Percentiles rank a stretch among this genome's conserved stretches.
Evolutionary conservation across 805 yeast species (phyloP).

Genomic region (Yamadazyma insecticola): DNA sequence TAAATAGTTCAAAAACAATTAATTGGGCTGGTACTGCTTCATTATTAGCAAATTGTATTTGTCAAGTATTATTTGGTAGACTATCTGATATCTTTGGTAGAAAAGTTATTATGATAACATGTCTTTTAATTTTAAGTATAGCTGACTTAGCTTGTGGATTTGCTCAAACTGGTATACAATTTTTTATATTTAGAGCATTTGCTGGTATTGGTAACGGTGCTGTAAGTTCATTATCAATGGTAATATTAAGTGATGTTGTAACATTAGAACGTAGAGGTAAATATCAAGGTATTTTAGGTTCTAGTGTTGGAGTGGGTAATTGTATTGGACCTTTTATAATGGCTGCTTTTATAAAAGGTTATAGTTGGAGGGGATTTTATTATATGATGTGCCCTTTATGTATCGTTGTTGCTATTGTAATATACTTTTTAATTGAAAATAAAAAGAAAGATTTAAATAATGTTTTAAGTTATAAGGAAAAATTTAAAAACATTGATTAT

Average conservation of each 20-base stretch:
- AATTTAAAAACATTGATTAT: conserved; percentile 47
- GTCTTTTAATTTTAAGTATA: conserved; percentile 34
- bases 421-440: conserved; percentile 32
- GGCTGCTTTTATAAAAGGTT: conserved; percentile 41
- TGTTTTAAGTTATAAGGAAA: conserved; percentile 29
- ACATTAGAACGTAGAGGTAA: conserved; percentile 51
- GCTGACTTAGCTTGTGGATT: conserved; percentile 50
- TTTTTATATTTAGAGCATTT: conserved; percentile 49
- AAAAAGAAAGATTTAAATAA: conserved; percentile 19
- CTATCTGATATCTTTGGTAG: conserved; percentile 54
- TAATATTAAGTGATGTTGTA: conserved; percentile 50
- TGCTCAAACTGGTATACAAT: conserved; percentile 44
- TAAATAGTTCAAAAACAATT: conserved; percentile 43
- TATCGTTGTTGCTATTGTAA: conserved; percentile 23
- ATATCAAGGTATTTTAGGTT: conserved; percentile 53
- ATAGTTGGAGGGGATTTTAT: conserved; percentile 54
- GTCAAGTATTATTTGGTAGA: conserved; percentile 52
- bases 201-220: conserved; percentile 59
- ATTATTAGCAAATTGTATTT: conserved; percentile 46
- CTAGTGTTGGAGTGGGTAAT: conserved; percentile 48
- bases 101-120: conserved; percentile 37
- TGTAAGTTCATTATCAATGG: conserved; percentile 46
- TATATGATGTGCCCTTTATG: conserved; percentile 43
- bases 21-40: conserved; percentile 59
- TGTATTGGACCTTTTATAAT: conserved; percentile 55